Base-by-base conservation (phyloP, 345 rosid species). In the Excoecaria agallocha region DNA sequence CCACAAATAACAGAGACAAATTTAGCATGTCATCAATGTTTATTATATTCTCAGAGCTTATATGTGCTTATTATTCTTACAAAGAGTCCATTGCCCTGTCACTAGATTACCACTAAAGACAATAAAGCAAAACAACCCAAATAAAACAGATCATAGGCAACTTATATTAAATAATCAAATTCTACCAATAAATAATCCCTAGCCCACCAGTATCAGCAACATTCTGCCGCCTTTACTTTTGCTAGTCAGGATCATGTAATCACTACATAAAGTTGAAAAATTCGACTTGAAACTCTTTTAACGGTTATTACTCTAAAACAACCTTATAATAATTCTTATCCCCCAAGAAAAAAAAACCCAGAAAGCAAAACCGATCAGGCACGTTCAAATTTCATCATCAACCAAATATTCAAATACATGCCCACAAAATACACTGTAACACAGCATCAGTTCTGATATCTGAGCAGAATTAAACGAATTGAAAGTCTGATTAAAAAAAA, bases 291-390 rank as follows among this genome's bases (percentile, higher is more conserved):
- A 25, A 68, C 41, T 68, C 49, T 24, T 49, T 24, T 49, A 9
- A 52, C 15, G 35, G 52, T 17, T 20, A 41, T 64, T 9, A 51
- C 6, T 11, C 46, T 20, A 25, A 25, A 68, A 49, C 16, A 16
- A 52, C 15, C 12, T 15, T 30, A 38, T 5, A 25, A 51, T 51
- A 16, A 50, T 24, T 68, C 20, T 39, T 35, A 68, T 35, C 50
- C 7, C n/a, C 61, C 66, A 39, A 8, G 13, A 54, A 69, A 43
- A 2, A 24, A 71, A 41, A 24, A 43, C 54, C 68, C 75, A 72
- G 25, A 62, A 37, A 63, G 41, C 43, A 37, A 73, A 37, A 61
- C 35, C 30, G 3, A 70, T 39, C 52, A 56, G 64, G 52, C n/a
- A 38, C 39, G 20, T n/a, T 43, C 63, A 49, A 37, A 39, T 20